Evolutionary conservation across 1,284 basidiomycete species (phyloP).

Genomic region (Coniophora puteana): DNA sequence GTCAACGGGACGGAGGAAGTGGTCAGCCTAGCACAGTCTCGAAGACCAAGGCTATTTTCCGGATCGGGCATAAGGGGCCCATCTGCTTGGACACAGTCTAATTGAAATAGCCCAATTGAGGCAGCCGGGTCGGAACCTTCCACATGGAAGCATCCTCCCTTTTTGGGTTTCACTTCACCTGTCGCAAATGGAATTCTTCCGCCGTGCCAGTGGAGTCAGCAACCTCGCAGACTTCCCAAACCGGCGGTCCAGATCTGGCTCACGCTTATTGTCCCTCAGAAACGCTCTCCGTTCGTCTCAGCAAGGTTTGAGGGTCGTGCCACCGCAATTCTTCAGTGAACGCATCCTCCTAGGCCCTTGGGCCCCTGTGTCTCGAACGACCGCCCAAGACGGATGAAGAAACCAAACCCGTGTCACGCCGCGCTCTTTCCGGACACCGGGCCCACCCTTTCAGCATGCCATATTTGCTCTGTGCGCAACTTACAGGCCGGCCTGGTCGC

Average conservation of each 20-base stretch:
- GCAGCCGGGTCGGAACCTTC: constrained; percentile 19
- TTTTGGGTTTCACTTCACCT: too few relatives aligned
- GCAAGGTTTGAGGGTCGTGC: constrained; percentile 1
- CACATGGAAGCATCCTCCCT: too few relatives aligned
- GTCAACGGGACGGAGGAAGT: constrained; percentile 5
- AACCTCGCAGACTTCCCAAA: constrained; percentile 4
- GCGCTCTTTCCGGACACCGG: too few relatives aligned
- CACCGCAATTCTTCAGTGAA: constrained; percentile 4
- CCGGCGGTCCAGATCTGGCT: constrained; percentile 22
- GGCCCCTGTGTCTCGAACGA: not conserved
- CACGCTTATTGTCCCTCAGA: constrained; percentile 4
- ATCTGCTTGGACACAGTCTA: constrained; percentile 31
- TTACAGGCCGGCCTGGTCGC: too few relatives aligned
- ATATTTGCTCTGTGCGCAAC: constrained; percentile 1
- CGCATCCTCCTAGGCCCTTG: too few relatives aligned
- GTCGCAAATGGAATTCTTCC: constrained; percentile 33
- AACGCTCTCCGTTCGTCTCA: not conserved
- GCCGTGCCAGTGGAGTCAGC: constrained; percentile 30
- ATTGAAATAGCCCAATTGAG: constrained; percentile 31
- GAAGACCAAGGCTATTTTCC: constrained; percentile 36
- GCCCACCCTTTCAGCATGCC: constrained; percentile 4
- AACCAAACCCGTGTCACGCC: too few relatives aligned
- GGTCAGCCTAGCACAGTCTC: constrained; percentile 10
- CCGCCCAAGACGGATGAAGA: too few relatives aligned
- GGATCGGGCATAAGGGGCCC: constrained; percentile 35